phyloP scores from a whole-genome alignment of 768 basidiomycete genomes.

The Amanita exitialis region DNA sequence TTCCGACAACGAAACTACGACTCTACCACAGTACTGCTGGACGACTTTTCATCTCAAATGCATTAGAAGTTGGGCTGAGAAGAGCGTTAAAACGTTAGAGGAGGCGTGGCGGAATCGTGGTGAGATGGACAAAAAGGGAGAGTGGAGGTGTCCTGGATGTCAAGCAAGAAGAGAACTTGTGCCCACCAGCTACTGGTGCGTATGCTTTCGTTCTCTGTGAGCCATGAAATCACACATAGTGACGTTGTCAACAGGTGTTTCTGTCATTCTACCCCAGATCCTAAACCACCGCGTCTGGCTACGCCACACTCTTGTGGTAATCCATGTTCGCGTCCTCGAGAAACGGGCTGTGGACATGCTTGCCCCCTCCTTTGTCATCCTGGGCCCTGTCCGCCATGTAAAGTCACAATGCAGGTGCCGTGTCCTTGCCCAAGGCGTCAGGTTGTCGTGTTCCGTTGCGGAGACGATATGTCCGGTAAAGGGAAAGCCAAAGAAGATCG shows the following conservation, averaged over 20 bases:
- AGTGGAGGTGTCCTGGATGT: conserved; percentile 95
- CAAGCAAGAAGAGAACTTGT: conserved; percentile 65
- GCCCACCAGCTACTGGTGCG: conserved; percentile 59
- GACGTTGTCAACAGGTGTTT: conserved; percentile 55
- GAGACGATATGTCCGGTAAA: conserved; percentile 21
- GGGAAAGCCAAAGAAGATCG: conserved; percentile 14
- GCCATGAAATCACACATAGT: neutral
- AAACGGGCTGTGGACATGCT: conserved; percentile 60
- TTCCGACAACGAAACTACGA: conserved; percentile 16
- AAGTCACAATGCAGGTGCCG: conserved; percentile 60
- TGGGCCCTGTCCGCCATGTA: conserved; percentile 93
- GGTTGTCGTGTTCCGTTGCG: conserved; percentile 49
- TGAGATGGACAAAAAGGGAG: conserved; percentile 48
- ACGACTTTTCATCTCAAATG: conserved; percentile 88
- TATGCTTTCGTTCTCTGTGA: conserved; percentile 7
- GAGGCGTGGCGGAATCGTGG: conserved; percentile 70
- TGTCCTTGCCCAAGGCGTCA: conserved; percentile 74
- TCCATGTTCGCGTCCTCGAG: conserved; percentile 51
- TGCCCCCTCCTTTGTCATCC: conserved; percentile 88
- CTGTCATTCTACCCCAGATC: conserved; percentile 67
- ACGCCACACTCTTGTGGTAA: conserved; percentile 73
- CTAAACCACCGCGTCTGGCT: conserved; percentile 55
- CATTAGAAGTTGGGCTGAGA: conserved; percentile 79
- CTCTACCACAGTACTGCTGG: conserved; percentile 64
- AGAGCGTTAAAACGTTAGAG: conserved; percentile 62